Base-by-base conservation (phyloP, 139 green algal genomes). In the Haematococcus sp. region DNA sequence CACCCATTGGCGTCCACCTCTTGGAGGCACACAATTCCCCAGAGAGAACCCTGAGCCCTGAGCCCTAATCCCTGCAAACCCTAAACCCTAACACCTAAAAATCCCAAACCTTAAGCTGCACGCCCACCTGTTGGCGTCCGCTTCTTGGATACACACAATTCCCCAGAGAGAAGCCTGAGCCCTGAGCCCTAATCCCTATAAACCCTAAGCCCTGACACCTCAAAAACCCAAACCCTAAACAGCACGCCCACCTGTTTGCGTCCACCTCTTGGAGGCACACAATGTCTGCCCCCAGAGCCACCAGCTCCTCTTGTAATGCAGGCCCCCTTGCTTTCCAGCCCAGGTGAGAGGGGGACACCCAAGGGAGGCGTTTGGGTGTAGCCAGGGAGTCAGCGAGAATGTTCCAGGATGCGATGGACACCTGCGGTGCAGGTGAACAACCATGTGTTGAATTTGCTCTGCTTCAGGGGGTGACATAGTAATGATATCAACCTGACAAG, bases 221-320 rank as follows among this genome's bases (percentile, higher is more conserved):
- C 4, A 66, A 23, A 43, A 4, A 35, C 13, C 16, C 27, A 66
- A 7, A 66, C 16, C 5, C n/a, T 35, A 11, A 51, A 51, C 7
- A 27, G 4, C 2, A 2, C n/a, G 27, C 56, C 46, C 44, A 86
- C 83, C 69, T 66, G 30, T 75, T 66, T 0, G 75, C 32, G 4
- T 84, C 75, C 9, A 84, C 81, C 51, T 90, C 85, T 58, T 90
- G 85, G 31, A 90, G 63, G 15, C 80, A 87, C 11, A 90, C 51
- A 1, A 90, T 49, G 61, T 90, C 84, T 1, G 83, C 40, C 1
- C 63, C 74, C 19, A 90, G 76, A 0, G 55, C 44, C 0, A 40
- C 54, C 43, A 90, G 72, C 70, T 90, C 79, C 32, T 69, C 28
- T 28, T 86, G 68, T 19, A 88, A 34, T 40, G 55, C 63, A 22